These are phyloP conservation scores for Lachnellula suecica DNA, from an alignment of 2,329 filamentous ascomycete species.

Conservation along the genomic window DNA sequence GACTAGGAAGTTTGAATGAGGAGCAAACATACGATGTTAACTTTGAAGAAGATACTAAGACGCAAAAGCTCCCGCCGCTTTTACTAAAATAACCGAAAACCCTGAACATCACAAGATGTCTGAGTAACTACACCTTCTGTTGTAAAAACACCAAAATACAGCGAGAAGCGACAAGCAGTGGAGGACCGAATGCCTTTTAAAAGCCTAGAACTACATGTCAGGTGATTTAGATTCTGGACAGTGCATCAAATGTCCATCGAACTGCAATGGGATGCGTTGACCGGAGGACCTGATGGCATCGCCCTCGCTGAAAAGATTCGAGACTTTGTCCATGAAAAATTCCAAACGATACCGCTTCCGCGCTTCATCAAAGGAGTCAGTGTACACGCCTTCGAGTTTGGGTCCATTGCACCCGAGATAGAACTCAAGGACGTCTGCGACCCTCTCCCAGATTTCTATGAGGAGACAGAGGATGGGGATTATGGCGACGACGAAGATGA, in stretches of 20 bases:
- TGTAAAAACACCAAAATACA: no score
- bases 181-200: neutral
- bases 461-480: conserved; percentile 70
- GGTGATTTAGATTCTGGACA: neutral
- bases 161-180: no score
- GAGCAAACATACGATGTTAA: no score
- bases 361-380: conserved; percentile 96
- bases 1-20: no score
- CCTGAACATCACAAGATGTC: no score
- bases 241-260: conserved; percentile 85
- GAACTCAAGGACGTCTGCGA: conserved; percentile 97
- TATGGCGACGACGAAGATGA: conserved; percentile 54
- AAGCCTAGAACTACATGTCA: neutral
- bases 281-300: conserved; percentile 81
- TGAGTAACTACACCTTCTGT: no score
- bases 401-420: conserved; percentile 75
- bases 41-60: no score
- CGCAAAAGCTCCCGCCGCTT: no score
- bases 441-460: conserved; percentile 94
- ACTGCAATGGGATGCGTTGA: conserved; percentile 93
- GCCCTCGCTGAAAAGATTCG: conserved; percentile 84
- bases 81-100: no score
- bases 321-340: conserved; percentile 91
- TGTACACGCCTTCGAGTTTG: conserved; percentile 93
- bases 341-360: conserved; percentile 86